Percentiles rank a stretch among this genome's conserved stretches.
Conservation (phyloP, 352 stramenopile species). For the Phytophthora pinifolia region DNA sequence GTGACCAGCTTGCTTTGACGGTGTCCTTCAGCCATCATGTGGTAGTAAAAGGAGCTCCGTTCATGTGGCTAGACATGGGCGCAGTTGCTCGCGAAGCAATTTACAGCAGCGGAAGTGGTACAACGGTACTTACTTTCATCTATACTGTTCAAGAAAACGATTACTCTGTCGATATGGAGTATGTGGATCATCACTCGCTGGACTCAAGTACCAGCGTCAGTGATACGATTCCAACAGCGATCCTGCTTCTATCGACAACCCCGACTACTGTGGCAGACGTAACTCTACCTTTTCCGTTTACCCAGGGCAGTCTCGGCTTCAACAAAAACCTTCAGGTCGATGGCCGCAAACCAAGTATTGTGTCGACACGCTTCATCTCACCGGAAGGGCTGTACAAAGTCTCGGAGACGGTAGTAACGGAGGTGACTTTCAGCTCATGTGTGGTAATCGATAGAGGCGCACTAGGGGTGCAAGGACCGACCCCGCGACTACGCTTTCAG, state of each 20-base stretch:
- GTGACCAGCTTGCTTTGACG: conserved; percentile 59
- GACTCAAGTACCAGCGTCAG: conserved; percentile 45
- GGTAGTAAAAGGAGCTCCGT: conserved; percentile 53
- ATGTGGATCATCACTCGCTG: conserved; percentile 83
- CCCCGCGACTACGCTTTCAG: conserved; percentile 56
- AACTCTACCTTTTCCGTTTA: conserved; percentile 67
- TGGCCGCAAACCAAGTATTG: conserved; percentile 63
- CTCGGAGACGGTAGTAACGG: conserved; percentile 55
- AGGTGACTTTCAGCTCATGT: conserved; percentile 69
- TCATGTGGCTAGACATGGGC: conserved; percentile 75
- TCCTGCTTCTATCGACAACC: conserved; percentile 62
- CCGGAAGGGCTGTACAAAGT: conserved; percentile 64
- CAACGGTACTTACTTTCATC: conserved; percentile 52
- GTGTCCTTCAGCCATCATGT: conserved; percentile 77
- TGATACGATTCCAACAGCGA: conserved; percentile 37
- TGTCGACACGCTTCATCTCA: conserved; percentile 51
- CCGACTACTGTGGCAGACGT: conserved; percentile 69
- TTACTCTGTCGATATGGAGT: conserved; percentile 76
- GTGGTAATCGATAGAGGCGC: conserved; percentile 46
- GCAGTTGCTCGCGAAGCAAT: conserved; percentile 42
- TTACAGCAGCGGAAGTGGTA: conserved; percentile 58
- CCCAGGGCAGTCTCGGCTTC: conserved; percentile 63
- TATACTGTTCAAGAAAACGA: conserved; percentile 75
- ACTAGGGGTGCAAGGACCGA: conserved; percentile 24
- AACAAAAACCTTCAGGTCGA: conserved; percentile 73